Percentiles rank a stretch among this genome's conserved stretches.
Conservation (phyloP, 352 stramenopile genomes). For the Pythium myriotylum region DNA sequence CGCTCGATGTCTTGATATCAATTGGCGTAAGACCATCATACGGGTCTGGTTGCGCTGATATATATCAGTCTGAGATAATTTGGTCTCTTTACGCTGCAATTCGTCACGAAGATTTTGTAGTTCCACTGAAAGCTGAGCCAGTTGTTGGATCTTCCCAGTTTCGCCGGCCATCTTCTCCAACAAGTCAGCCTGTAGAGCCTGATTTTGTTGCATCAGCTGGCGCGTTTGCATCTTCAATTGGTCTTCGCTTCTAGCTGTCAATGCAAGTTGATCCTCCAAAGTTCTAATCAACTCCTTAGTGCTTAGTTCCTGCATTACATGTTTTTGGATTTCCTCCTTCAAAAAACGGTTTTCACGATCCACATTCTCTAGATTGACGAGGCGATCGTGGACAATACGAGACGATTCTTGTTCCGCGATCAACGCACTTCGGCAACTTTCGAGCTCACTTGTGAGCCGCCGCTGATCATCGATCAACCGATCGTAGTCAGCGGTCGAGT, state of each 20-base stretch:
- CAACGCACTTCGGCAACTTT: slow-evolving; percentile 19
- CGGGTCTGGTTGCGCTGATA: slow-evolving; percentile 13
- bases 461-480: slow-evolving; percentile 44
- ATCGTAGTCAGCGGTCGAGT: slow-evolving; percentile 40
- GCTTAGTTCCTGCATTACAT: slow-evolving; percentile 59
- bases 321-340: slow-evolving; percentile 65
- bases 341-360: slow-evolving; percentile 60
- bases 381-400: slow-evolving; percentile 40
- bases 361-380: slow-evolving; percentile 41
- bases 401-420: slow-evolving; percentile 44
- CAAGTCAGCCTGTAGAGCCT: slow-evolving; percentile 61
- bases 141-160: slow-evolving; percentile 67
- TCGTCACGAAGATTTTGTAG: slow-evolving; percentile 62
- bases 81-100: slow-evolving; percentile 45
- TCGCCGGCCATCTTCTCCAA: slow-evolving; percentile 70
- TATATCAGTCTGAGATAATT: slow-evolving; percentile 34
- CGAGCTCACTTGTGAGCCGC: slow-evolving; percentile 27
- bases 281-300: slow-evolving; percentile 57
- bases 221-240: slow-evolving; percentile 72
- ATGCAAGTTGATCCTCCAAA: slow-evolving; percentile 50
- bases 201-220: slow-evolving; percentile 73
- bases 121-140: slow-evolving; percentile 60
- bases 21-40: slow-evolving; percentile 1
- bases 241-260: slow-evolving; percentile 61
- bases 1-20: neutral